Evolutionary conservation across 179 eudicot species (phyloP), one percentile per base, ranked within the genome.

Genomic region (Vitellaria paradoxa): DNA sequence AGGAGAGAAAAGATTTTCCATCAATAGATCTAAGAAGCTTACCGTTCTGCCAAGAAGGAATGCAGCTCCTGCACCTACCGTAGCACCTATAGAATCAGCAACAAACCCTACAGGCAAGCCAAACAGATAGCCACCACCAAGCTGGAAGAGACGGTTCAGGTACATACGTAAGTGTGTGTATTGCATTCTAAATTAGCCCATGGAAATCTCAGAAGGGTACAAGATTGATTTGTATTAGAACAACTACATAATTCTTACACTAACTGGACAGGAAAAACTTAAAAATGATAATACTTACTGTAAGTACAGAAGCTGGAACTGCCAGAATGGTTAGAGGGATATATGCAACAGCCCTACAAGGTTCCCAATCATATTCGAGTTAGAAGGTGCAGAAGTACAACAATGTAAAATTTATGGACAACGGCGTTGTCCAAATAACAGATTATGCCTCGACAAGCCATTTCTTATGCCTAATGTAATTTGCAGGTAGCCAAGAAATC

Each of bases 71-170:
- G 99, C 98, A 70, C 99, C 99, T 78, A 91, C 18, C 53, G 93
- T 89, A 70, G 99, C 93, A 80, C 99, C 98, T 70, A 91, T 20
- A 72, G 98, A 96, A 85, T 96, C 98, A 79, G 99, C 90, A 77
- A 90, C 71, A 85, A 96, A 91, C 30, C 98, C 99, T 80, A 96
- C 82, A 67, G 89, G 89, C 89, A 96, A 85, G 55, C 99, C 99
- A 83, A 89, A 96, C 23, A 96, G 94, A 85, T 93, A 96, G 82
- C 99, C 99, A 75, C 98, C 99, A 70, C 99, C 99, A 14, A 96
- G 92, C 98, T 96, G 94, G 82, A 74, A 79, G 78, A 81, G 53
- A 45, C 20, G 20, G 63, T 47, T 63, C 66, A 75, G 37, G 37
- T 30, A 30, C 37, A 30, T 30, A n/a, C n/a, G 37, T 30, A 30